A percentile compares a stretch with the other conserved stretches of the same genome.
phyloP scores from a whole-genome alignment of 176 grass and related monocot genomes.

The Oryza officinalis region DNA sequence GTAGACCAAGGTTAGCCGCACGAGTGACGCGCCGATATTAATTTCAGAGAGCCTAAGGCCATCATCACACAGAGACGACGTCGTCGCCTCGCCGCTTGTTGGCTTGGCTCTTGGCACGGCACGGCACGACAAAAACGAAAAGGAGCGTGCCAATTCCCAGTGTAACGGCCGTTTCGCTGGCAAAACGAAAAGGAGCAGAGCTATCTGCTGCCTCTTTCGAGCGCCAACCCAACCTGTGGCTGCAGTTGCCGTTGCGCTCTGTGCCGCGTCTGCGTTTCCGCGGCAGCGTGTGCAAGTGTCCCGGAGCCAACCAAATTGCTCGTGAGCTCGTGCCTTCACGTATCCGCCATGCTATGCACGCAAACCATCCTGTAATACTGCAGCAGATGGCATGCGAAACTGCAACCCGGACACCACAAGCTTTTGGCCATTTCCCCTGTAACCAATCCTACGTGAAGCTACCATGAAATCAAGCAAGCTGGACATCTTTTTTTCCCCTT shows the following conservation, averaged over 20 bases:
- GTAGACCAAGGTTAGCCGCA: not conserved
- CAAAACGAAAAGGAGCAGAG: not conserved
- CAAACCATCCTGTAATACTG: not conserved
- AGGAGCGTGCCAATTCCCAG: not conserved
- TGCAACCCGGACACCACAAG: not conserved
- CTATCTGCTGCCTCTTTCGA: not conserved
- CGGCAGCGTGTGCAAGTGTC: constrained; percentile 24
- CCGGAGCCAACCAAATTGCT: not conserved
- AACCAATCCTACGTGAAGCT: not conserved
- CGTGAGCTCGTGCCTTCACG: not conserved
- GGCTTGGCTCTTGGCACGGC: not conserved
- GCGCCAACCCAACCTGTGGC: constrained; percentile 5
- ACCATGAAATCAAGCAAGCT: not conserved
- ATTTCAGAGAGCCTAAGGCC: not conserved
- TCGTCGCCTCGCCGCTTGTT: not conserved
- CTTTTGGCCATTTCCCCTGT: not conserved
- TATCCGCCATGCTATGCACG: not conserved
- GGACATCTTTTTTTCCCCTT: not conserved
- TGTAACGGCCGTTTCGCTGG: constrained; percentile 14
- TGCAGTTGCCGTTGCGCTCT: not conserved
- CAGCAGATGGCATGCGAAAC: not conserved
- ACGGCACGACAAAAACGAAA: constrained; percentile 30
- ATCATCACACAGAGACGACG: not conserved
- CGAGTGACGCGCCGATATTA: not conserved
- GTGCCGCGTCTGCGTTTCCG: not conserved